Percentiles rank a stretch among this genome's conserved stretches.
Conservation (phyloP, 352 stramenopile genomes). For the Phytopythium helicoides region DNA sequence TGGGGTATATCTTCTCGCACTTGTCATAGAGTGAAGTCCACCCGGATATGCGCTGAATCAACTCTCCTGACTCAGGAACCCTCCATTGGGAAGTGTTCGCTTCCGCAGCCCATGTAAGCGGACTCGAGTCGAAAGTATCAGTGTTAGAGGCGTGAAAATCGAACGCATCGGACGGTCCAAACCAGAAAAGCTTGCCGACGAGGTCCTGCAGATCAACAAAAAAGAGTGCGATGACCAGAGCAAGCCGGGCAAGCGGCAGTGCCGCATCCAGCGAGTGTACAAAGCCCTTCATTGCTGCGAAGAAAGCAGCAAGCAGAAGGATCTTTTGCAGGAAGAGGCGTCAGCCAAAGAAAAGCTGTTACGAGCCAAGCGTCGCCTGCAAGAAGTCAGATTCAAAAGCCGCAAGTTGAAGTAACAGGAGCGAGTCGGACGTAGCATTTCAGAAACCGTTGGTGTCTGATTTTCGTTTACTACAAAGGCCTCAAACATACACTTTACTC, state of each 20-base stretch:
- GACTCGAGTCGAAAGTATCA: slow-evolving; percentile 12
- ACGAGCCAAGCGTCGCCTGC: no score
- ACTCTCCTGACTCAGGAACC: slow-evolving; percentile 9
- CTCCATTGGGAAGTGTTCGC: not conserved
- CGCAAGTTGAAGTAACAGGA: no score
- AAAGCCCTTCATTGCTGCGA: not conserved
- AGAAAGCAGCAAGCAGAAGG: no score
- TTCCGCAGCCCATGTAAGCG: slow-evolving; percentile 7
- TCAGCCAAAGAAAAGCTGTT: no score
- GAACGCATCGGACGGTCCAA: slow-evolving; percentile 34
- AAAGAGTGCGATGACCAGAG: slow-evolving; percentile 22
- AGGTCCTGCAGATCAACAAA: slow-evolving; percentile 32
- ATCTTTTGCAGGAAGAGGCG: no score
- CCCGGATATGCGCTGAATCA: slow-evolving; percentile 18
- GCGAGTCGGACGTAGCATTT: no score
- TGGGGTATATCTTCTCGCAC: slow-evolving; percentile 27
- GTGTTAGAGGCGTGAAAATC: slow-evolving; percentile 25
- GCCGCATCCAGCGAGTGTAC: not conserved
- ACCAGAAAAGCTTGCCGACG: slow-evolving; percentile 30
- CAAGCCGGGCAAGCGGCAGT: slow-evolving; percentile 9
- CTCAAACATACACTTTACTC: no score
- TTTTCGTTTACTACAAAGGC: no score
- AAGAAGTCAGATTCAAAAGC: no score
- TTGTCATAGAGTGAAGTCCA: slow-evolving; percentile 35
- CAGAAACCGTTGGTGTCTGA: no score